Conservation (phyloP, 148 eudicot genomes). For the Rhododendron ferrugineum region DNA sequence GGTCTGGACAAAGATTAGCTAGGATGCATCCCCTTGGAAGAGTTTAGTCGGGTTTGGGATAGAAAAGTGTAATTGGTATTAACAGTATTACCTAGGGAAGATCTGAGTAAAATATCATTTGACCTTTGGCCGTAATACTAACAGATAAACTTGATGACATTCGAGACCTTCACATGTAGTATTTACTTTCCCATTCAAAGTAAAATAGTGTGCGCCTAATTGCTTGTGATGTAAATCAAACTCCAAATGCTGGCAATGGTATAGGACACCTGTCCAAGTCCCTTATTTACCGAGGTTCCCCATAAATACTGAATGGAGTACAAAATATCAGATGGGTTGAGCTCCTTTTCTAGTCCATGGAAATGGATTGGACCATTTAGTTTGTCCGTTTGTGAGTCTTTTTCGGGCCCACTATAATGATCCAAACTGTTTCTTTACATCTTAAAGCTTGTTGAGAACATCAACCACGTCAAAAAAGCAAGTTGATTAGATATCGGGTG, state of each 20-base stretch:
- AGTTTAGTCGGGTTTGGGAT: not conserved
- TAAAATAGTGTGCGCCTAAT: constrained; percentile 1
- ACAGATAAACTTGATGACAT: not conserved
- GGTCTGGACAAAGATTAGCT: not conserved
- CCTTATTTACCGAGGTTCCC: not conserved
- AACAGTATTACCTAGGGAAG: not conserved
- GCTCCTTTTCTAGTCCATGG: not conserved
- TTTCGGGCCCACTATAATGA: no score
- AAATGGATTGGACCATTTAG: not conserved
- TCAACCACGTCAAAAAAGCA: no score
- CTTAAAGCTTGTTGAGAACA: no score
- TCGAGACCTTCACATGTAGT: not conserved
- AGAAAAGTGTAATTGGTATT: not conserved
- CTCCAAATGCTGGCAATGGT: not conserved
- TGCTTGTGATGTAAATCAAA: not conserved
- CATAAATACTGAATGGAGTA: not conserved
- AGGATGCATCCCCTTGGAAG: not conserved
- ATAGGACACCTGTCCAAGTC: constrained; percentile 6
- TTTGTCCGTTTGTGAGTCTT: no score
- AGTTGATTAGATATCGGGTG: no score
- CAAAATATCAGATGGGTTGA: not conserved
- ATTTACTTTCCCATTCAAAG: not conserved
- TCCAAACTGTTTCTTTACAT: no score
- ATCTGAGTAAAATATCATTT: constrained; percentile 11
- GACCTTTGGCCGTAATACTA: not conserved